Percentiles rank a stretch among this genome's conserved stretches.
These are phyloP conservation scores for Carex littledalei DNA, from an alignment of 176 grass and related monocot genomes.

Conservation along the genomic window DNA sequence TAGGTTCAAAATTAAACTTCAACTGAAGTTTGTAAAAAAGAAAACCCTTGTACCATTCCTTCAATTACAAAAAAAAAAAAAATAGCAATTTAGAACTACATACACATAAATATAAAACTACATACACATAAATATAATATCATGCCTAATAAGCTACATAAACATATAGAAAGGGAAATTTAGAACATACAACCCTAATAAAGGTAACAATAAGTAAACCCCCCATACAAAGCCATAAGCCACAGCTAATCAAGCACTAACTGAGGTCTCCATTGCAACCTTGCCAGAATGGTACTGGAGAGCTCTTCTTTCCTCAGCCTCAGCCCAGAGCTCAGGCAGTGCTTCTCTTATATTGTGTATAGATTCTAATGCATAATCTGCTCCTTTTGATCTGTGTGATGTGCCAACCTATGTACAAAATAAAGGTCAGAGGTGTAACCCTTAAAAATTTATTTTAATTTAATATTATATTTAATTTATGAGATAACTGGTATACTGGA, in stretches of 20 bases:
- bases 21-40: no score
- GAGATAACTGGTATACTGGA: background rate
- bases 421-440: background rate
- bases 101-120: conserved; percentile 15
- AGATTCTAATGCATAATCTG: conserved; percentile 76
- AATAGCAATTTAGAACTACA: background rate
- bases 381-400: conserved; percentile 59
- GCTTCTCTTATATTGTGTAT: conserved; percentile 87
- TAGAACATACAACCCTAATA: conserved; percentile 1
- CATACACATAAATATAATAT: conserved; percentile 15
- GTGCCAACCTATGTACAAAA: conserved; percentile 51
- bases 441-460: background rate
- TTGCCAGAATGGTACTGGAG: conserved; percentile 52
- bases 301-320: conserved; percentile 61
- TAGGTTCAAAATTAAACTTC: background rate
- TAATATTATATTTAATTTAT: background rate
- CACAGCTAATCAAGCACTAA: conserved; percentile 35
- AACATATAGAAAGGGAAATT: conserved; percentile 5
- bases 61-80: no score
- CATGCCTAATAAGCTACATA: conserved; percentile 12
- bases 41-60: no score
- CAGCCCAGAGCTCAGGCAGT: conserved; percentile 73
- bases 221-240: background rate
- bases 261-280: conserved; percentile 59
- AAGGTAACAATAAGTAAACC: background rate